Evolutionary conservation across 2,329 filamentous ascomycete genomes (phyloP), one percentile per base, ranked within the genome.

Genomic region (Fusarium illudens): DNA sequence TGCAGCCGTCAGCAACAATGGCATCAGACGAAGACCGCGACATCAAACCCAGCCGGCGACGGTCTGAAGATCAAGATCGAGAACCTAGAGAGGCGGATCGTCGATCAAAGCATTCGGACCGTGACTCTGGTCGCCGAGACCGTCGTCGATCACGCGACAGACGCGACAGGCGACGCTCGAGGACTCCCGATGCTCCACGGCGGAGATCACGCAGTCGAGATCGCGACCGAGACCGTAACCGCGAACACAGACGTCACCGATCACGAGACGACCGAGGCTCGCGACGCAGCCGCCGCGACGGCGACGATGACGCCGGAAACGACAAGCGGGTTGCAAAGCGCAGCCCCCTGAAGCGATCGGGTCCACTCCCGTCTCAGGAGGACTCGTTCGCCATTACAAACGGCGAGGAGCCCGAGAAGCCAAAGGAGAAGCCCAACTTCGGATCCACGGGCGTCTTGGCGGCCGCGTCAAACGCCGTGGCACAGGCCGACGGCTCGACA

Each of bases 351-450:
- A 75, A 71, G 61, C 75, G 72, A 9, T 74, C 75, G 54, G 86
- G 85, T 0, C 87, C 88, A 0, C 77, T 90, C 11, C 87, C 87
- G 2, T 87, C 87, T 1, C 88, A 90, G 72, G 81, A 82, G 36
- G 84, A 84, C 67, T 87, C 87, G 1, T 90, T 89, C 67, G 87
- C 88, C 44, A 73, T 87, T 25, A 85, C 81, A 22, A 84, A 79
- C 8, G 84, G 85, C 57, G 73, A 76, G 46, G 77, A 77, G 33
- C 80, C 84, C 7, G 79, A 83, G 48, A 83, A 85, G 64, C 89
- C 91, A 62, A 94, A 96, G 75, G 90, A 98, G 77, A 94, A 94
- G 78, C 92, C 94, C 37, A 99, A 97, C 79, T 97, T 91, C 79
- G 88, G 86, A 19, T 88, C 85, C 32, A 94, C 94, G 0, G 96